Conservation (phyloP, 2,329 filamentous ascomycete species). For the Fusarium robinianum region DNA sequence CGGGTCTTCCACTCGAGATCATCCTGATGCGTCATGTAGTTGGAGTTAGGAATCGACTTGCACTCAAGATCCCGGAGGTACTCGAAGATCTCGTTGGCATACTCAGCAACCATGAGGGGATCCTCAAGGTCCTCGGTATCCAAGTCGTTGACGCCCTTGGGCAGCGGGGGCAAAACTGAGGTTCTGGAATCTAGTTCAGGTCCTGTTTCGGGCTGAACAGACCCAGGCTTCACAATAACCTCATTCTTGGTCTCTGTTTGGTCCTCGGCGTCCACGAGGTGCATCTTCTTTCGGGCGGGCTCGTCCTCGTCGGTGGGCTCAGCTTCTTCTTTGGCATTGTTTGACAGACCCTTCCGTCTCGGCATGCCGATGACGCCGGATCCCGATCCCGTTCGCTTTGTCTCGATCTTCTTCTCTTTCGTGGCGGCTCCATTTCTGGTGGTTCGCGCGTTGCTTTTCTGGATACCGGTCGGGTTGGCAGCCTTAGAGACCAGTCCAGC, state of each 20-base stretch:
- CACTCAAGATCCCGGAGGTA: conserved; percentile 87
- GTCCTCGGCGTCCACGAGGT: conserved; percentile 34
- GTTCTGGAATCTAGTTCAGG: too few relatives aligned
- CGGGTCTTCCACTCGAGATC: conserved; percentile 99
- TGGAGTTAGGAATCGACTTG: conserved; percentile 78
- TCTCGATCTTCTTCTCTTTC: conserved; percentile 72
- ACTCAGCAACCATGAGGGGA: conserved; percentile 97
- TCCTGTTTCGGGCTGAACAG: too few relatives aligned
- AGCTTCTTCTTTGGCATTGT: conserved; percentile 63
- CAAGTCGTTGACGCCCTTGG: conserved; percentile 63
- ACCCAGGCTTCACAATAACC: conserved; percentile 19
- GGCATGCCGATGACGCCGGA: conserved; percentile 66
- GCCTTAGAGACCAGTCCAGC: conserved; percentile 77
- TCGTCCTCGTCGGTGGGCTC: conserved; percentile 64
- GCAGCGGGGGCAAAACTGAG: too few relatives aligned
- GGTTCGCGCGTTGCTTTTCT: conserved; percentile 68
- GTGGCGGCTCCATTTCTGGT: conserved; percentile 65
- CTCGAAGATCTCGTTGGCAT: conserved; percentile 95
- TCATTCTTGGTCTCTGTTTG: conserved; percentile 24
- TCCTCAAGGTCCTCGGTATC: conserved; percentile 90
- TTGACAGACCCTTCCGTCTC: conserved; percentile 69
- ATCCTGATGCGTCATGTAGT: conserved; percentile 94
- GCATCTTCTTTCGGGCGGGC: conserved; percentile 69
- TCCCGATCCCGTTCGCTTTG: conserved; percentile 73
- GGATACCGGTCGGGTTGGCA: conserved; percentile 77